Conservation (phyloP, 331 rosid species). For the Ulmus americana region DNA sequence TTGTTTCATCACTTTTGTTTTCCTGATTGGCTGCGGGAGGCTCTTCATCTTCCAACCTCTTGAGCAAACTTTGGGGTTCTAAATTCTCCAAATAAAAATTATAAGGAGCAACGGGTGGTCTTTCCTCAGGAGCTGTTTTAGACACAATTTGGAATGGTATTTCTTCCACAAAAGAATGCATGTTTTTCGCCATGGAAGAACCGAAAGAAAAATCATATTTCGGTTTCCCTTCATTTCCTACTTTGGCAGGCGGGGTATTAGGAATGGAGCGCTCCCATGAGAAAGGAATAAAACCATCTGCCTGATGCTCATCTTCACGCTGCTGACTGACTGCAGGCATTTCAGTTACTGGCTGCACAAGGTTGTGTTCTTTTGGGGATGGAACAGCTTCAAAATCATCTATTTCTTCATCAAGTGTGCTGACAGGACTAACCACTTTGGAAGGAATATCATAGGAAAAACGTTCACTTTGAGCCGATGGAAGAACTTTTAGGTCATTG, state of each 20-base stretch:
- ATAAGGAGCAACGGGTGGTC: conserved; percentile 25
- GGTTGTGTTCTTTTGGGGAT: conserved; percentile 37
- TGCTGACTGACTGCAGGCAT: conserved; percentile 23
- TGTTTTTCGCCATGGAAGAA: conserved; percentile 33
- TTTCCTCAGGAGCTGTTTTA: conserved; percentile 34
- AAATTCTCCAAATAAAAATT: conserved; percentile 23
- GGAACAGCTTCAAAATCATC: conserved; percentile 30
- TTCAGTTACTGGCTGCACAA: conserved; percentile 33
- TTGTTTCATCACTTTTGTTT: conserved; percentile 30
- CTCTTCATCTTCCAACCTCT: conserved; percentile 37
- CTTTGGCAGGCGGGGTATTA: conserved; percentile 37
- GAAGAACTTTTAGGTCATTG: conserved; percentile 28
- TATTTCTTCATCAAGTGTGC: conserved; percentile 52
- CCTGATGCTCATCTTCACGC: conserved; percentile 28
- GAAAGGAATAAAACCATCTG: conserved; percentile 23
- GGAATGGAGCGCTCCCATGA: conserved; percentile 35
- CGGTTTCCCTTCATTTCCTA: conserved; percentile 22
- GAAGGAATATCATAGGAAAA: conserved; percentile 29
- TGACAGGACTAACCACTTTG: conserved; percentile 27
- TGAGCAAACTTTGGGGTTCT: conserved; percentile 23
- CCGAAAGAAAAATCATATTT: conserved; percentile 28
- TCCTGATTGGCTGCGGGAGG: conserved; percentile 30
- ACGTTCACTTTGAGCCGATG: conserved; percentile 34
- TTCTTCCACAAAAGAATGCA: conserved; percentile 30
- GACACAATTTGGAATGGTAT: conserved; percentile 39